Base-by-base conservation (phyloP, 805 yeast genomes). In the Yarrowia porcina region DNA sequence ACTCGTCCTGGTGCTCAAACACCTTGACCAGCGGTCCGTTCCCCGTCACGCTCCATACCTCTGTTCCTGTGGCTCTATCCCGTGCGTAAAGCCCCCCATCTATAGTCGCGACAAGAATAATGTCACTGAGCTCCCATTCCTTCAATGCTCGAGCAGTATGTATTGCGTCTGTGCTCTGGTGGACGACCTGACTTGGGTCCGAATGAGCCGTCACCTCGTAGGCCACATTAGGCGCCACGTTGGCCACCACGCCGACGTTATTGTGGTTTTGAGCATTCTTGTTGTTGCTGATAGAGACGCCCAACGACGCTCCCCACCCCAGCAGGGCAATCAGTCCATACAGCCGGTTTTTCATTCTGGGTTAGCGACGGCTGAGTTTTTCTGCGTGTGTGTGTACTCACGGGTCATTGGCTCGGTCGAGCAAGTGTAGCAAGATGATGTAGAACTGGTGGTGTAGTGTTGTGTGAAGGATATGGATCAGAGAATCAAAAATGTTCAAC, bases 71-170 rank as follows among this genome's bases (percentile, higher is more conserved):
- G 56, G 82, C 77, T 65, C 97, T 77, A 66, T 86, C 84, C 10
- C 91, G 74, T 0, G 94, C 97, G 71, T 90, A 94, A 10, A 92
- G 73, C 28, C 88, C 86, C 1, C 97, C 98, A 69, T 93, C 97
- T 1, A 91, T 81, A 69, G 92, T 96, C 12, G 92, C 83, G 0
- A 89, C 84, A 4, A 91, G 73, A 2, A 92, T 71, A 10, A 88
- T 69, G 66, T 86, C 83, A 0, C 89, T 75, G 7, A 87, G 74
- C 27, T 70, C 69, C 78, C 82, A 83, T 65, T 82, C 83, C 17
- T 69, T 68, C 15, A 83, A 70, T 20, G 70, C 59, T 11, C 59
- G 18, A 5, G 59, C 59, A 6, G 59, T 52, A 44, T 52, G 59
- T n/a, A 52, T 33, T 17, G 59, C 50, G 33, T 44, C 52, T 18